A percentile compares a stretch with the other conserved stretches of the same genome.
Conservation (phyloP, 75 land plant genomes). For the Pinus albicaulis region DNA sequence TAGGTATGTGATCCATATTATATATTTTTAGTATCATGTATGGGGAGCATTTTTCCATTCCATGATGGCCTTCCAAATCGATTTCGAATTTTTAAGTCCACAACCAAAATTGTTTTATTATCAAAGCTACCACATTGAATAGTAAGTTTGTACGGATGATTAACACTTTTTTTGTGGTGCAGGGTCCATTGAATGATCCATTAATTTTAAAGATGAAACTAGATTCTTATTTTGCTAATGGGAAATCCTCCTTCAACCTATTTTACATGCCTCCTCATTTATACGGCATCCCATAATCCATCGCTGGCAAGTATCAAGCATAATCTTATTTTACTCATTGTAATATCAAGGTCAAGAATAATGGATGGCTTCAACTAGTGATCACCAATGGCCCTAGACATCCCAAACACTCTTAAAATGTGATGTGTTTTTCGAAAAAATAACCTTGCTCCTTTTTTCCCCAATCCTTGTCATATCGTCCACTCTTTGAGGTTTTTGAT, state of each 20-base stretch:
- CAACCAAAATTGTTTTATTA: conserved; percentile 64
- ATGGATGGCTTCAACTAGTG: conserved; percentile 71
- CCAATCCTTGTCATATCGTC: conserved; percentile 81
- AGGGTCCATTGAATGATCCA: conserved; percentile 18
- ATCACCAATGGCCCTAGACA: conserved; percentile 89
- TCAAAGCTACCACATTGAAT: conserved; percentile 46
- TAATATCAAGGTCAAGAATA: no score
- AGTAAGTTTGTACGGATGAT: conserved; percentile 39
- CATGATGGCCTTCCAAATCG: no score
- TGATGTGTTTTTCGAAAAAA: conserved; percentile 75
- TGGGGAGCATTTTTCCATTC: no score
- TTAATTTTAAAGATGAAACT: neutral
- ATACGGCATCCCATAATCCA: conserved; percentile 80
- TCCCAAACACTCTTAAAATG: conserved; percentile 75
- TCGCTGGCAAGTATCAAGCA: conserved; percentile 86
- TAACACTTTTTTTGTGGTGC: conserved; percentile 45
- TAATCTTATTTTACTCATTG: conserved; percentile 62
- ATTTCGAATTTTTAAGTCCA: conserved; percentile 73
- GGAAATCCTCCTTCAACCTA: conserved; percentile 48
- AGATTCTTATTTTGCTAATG: conserved; percentile 20
- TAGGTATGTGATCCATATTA: no score
- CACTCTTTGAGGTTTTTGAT: conserved; percentile 86
- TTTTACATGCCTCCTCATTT: conserved; percentile 64
- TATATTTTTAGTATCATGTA: no score
- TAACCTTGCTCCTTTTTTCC: conserved; percentile 74